Conservation (phyloP, 805 yeast genomes). For the Candida insectalens region DNA sequence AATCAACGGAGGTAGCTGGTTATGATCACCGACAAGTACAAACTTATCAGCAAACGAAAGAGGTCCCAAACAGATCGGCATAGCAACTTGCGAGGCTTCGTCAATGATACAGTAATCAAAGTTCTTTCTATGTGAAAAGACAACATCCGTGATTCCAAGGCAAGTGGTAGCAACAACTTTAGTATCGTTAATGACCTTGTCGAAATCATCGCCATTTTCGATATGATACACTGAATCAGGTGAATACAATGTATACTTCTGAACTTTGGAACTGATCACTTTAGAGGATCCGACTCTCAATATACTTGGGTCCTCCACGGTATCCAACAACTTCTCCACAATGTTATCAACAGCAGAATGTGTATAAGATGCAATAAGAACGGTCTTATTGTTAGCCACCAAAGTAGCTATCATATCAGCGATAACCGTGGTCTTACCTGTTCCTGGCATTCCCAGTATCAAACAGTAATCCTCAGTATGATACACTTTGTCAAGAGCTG, state of each 20-base stretch:
- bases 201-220: slow-evolving; percentile 34
- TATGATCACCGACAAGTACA: slow-evolving; percentile 93
- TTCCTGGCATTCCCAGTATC: slow-evolving; percentile 96
- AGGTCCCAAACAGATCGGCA: slow-evolving; percentile 90
- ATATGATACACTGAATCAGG: slow-evolving; percentile 20
- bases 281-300: slow-evolving; percentile 57
- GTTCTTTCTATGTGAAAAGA: slow-evolving; percentile 39
- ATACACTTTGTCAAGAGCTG: slow-evolving; percentile 59
- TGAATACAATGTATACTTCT: slow-evolving; percentile 38
- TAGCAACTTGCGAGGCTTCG: slow-evolving; percentile 92
- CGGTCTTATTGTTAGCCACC: slow-evolving; percentile 50
- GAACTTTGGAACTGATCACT: slow-evolving; percentile 54
- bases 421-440: slow-evolving; percentile 90
- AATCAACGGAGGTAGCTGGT: slow-evolving; percentile 86
- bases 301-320: slow-evolving; percentile 27
- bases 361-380: slow-evolving; percentile 78
- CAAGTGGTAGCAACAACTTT: slow-evolving; percentile 86
- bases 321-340: slow-evolving; percentile 48
- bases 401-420: slow-evolving; percentile 60
- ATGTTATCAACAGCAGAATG: slow-evolving; percentile 96
- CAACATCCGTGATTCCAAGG: slow-evolving; percentile 58
- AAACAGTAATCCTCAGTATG: slow-evolving; percentile 66
- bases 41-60: slow-evolving; percentile 67
- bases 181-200: slow-evolving; percentile 39
- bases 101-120: slow-evolving; percentile 94